Evolutionary conservation across 192 early-diverging fungal genomes (phyloP), one percentile per base, ranked within the genome.

Genomic region (Piromyces finnis): DNA sequence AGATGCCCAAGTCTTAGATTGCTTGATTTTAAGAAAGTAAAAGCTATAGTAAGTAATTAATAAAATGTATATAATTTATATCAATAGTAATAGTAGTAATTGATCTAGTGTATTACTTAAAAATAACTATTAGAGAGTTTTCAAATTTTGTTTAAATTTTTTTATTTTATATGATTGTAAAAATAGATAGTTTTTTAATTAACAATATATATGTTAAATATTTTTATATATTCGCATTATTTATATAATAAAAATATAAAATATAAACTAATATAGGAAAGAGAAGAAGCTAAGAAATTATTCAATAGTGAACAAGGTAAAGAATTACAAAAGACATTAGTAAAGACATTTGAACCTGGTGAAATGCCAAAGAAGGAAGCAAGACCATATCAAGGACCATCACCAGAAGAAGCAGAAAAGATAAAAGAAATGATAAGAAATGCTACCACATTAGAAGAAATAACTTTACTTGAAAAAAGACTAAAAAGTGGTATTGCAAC

Each of bases 281-380:
- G 95, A 41, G 81, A 86, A 1, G 92, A 95, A 83, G 96, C 96
- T 16, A 87, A 86, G n/a, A 79, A 84, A 59, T 83, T 97, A 51
- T 98, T 99, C 86, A 89, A 88, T 29, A 88, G 89, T 16, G 82
- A 84, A 28, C 84, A 90, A 51, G 95, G 93, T 27, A 86, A 84
- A 32, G 85, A 85, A 29, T 89, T 94, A 14, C 81, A 83, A 11
- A 78, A 82, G 27, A 78, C 80, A 29, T 78, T 86, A 77, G 86
- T 90, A 32, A 94, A 92, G 32, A 94, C 94, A 13, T 96, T 98
- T 86, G 95, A 94, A 78, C 93, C 93, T 15, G 96, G 94, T 41
- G 94, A 96, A 81, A 68, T 68, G 51, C 51, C 51, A 26, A 68
- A 68, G 22, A 68, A 68, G 22, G 51, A 68, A 68, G 51, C 51